Conservation (phyloP, 176 grass and related monocot species). For the Triticum urartu region DNA sequence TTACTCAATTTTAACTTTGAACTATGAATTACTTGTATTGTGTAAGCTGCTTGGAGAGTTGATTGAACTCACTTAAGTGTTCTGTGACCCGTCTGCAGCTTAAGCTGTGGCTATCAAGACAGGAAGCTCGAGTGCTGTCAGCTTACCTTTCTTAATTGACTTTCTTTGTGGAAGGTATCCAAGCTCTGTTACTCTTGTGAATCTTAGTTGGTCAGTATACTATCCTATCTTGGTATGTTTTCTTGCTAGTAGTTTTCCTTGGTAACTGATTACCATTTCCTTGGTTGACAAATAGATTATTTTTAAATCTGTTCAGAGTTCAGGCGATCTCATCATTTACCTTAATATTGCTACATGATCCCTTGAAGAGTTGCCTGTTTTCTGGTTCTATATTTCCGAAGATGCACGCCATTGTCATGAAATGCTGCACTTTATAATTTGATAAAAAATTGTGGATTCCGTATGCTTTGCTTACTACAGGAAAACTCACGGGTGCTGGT, state of each 20-base stretch:
- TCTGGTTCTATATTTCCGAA: neutral
- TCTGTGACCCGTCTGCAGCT: slow-evolving; percentile 52
- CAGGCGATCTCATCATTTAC: neutral
- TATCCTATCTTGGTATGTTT: slow-evolving; percentile 24
- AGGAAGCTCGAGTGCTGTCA: slow-evolving; percentile 33
- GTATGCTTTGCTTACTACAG: neutral
- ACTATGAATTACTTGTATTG: neutral
- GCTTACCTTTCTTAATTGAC: slow-evolving; percentile 16
- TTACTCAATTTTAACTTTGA: neutral
- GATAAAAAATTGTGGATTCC: neutral
- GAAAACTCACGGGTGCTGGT: neutral
- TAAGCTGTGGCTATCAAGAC: slow-evolving; percentile 52
- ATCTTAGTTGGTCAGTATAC: slow-evolving; percentile 41
- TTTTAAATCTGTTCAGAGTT: slow-evolving; percentile 13
- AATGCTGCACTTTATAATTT: neutral
- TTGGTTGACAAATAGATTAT: neutral
- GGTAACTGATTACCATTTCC: slow-evolving; percentile 1
- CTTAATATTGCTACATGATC: neutral
- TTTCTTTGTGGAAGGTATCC: slow-evolving; percentile 26
- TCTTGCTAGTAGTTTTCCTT: neutral
- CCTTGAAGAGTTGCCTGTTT: neutral
- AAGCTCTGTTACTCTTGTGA: slow-evolving; percentile 26
- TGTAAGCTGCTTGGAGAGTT: slow-evolving; percentile 31
- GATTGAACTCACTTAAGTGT: slow-evolving; percentile 25
- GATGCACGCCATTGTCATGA: neutral